Conservation (phyloP, 306 rosid genomes). For the Trifolium pratense region DNA sequence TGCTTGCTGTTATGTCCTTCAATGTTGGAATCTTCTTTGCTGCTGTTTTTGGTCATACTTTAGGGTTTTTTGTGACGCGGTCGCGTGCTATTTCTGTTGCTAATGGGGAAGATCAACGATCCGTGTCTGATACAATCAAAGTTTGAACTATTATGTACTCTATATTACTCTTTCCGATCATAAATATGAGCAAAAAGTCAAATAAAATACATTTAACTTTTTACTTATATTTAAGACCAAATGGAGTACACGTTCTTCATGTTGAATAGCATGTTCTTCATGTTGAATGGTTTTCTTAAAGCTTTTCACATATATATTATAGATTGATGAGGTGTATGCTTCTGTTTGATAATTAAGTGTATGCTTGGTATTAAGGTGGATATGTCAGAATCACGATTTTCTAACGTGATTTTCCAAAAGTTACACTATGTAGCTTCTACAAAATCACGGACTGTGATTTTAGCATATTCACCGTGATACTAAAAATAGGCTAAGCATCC, state of each 20-base stretch:
- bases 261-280: background rate
- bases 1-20: slow-evolving; percentile 84
- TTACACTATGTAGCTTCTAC: too few species aligned
- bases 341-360: background rate
- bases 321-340: background rate
- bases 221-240: background rate
- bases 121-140: background rate
- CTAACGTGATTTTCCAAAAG: too few species aligned
- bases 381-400: too few species aligned
- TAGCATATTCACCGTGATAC: too few species aligned
- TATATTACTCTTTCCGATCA: background rate
- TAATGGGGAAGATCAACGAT: slow-evolving; percentile 13
- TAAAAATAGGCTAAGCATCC: too few species aligned
- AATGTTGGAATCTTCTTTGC: slow-evolving; percentile 70
- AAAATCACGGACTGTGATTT: too few species aligned
- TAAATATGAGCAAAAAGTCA: background rate
- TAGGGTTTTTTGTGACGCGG: slow-evolving; percentile 62
- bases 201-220: background rate
- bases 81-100: slow-evolving; percentile 42
- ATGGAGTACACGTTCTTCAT: background rate
- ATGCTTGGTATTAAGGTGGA: too few species aligned
- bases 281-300: too few species aligned
- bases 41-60: slow-evolving; percentile 67
- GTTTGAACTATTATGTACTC: slow-evolving; percentile 37
- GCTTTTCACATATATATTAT: background rate